These are phyloP conservation scores for Podospora pseudocomata DNA, from an alignment of 495 filamentous ascomycete species.

Conservation along the genomic window DNA sequence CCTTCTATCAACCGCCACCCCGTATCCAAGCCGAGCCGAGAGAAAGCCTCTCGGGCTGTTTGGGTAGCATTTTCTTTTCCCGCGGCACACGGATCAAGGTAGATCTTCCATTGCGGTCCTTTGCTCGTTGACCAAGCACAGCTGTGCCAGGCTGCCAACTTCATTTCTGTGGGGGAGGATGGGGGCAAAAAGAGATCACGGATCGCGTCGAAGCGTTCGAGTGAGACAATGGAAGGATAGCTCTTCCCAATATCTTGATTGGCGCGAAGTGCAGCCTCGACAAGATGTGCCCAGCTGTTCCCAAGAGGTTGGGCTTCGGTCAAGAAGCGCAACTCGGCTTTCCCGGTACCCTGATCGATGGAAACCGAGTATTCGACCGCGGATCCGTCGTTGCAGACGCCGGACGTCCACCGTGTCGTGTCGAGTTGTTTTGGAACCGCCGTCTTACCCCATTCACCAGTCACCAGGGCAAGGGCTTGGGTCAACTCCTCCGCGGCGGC, in stretches of 20 bases:
- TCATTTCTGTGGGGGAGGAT: not conserved
- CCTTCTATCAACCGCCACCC: conserved; percentile 15
- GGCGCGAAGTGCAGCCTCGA: conserved; percentile 2
- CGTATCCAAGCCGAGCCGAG: conserved; percentile 11
- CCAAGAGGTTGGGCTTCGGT: conserved; percentile 7
- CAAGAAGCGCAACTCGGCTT: conserved; percentile 13
- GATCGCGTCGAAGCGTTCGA: conserved; percentile 16
- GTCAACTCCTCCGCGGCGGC: not conserved
- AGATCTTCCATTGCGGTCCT: conserved; percentile 23
- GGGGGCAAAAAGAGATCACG: conserved; percentile 18
- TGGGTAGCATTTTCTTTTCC: not conserved
- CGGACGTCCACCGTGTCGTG: not conserved
- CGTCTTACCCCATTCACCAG: conserved; percentile 1
- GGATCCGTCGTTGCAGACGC: conserved; percentile 11
- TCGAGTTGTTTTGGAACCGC: not conserved
- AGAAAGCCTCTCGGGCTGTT: conserved; percentile 15
- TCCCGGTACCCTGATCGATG: conserved; percentile 4
- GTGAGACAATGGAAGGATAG: conserved; percentile 14
- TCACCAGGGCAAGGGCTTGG: conserved; percentile 1
- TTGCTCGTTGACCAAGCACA: conserved; percentile 12
- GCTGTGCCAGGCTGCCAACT: conserved; percentile 19
- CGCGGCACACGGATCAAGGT: conserved; percentile 15
- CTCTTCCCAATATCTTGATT: conserved; percentile 7
- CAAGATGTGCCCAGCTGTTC: not conserved
- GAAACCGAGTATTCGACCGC: conserved; percentile 11